Percentiles rank a stretch among this genome's conserved stretches.
Evolutionary conservation across 1,139 yeast species (phyloP).

Genomic region (Suhomyces ambrosiae): DNA sequence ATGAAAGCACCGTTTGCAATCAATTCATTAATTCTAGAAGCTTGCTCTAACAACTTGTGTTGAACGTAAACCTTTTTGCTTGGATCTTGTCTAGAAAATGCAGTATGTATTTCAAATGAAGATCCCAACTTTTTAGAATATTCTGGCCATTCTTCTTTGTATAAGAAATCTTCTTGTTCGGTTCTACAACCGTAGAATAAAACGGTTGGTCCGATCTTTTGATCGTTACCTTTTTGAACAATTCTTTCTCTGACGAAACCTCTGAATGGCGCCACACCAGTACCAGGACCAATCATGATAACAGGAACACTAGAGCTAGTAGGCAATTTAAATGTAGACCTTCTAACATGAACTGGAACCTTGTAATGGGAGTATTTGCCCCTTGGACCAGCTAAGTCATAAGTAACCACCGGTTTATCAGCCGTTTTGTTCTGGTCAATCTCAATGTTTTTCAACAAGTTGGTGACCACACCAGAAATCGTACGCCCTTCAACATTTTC

Average conservation of each 20-base stretch:
- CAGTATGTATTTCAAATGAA: slow-evolving; percentile 71
- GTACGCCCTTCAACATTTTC: slow-evolving; percentile 46
- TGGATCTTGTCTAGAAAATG: slow-evolving; percentile 77
- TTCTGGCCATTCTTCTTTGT: slow-evolving; percentile 83
- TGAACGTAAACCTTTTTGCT: slow-evolving; percentile 83
- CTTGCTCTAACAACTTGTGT: slow-evolving; percentile 66
- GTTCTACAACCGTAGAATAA: slow-evolving; percentile 87
- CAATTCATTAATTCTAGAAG: slow-evolving; percentile 56
- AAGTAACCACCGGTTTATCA: slow-evolving; percentile 53
- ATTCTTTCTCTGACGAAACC: slow-evolving; percentile 87
- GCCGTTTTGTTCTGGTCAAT: slow-evolving; percentile 56
- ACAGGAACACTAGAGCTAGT: slow-evolving; percentile 80
- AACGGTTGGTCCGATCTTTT: slow-evolving; percentile 69
- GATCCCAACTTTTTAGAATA: slow-evolving; percentile 66
- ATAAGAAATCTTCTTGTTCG: slow-evolving; percentile 73
- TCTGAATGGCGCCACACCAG: slow-evolving; percentile 98
- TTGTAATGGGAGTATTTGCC: slow-evolving; percentile 54
- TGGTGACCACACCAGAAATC: slow-evolving; percentile 88
- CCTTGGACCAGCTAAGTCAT: slow-evolving; percentile 84
- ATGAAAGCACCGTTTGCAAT: slow-evolving; percentile 78
- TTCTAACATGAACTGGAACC: slow-evolving; percentile 90
- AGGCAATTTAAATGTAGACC: slow-evolving; percentile 95
- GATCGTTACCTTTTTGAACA: slow-evolving; percentile 37
- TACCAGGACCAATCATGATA: slow-evolving; percentile 96
- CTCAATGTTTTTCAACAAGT: slow-evolving; percentile 76